Evolutionary conservation across 2,329 filamentous ascomycete genomes (phyloP).

Genomic region (Stagonosporopsis vannaccii): DNA sequence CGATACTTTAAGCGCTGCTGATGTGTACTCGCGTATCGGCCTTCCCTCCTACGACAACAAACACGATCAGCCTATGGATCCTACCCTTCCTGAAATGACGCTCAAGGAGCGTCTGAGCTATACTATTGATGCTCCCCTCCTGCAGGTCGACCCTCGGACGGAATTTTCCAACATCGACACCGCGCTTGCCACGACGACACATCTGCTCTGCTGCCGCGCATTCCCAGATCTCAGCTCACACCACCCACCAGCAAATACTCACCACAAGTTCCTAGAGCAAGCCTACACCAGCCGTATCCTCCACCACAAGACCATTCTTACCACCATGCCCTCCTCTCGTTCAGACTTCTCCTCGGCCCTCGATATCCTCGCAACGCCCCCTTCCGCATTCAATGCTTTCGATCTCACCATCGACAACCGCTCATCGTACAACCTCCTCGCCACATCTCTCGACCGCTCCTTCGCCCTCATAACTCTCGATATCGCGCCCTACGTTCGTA

Average conservation of each 20-base stretch:
- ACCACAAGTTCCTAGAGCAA: constrained; percentile 15
- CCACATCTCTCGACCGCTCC: constrained; percentile 80
- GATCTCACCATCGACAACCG: constrained; percentile 38
- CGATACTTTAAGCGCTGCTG: constrained; percentile 70
- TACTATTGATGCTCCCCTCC: constrained; percentile 60
- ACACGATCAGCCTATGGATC: constrained; percentile 63
- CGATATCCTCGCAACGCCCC: constrained; percentile 54
- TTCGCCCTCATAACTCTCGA: constrained; percentile 73
- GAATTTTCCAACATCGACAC: constrained; percentile 55
- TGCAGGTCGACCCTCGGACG: constrained; percentile 59
- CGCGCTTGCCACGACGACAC: constrained; percentile 40
- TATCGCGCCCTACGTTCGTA: constrained; percentile 87
- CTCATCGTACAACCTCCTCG: constrained; percentile 60
- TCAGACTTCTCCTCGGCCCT: constrained; percentile 58
- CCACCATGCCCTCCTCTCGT: constrained; percentile 38
- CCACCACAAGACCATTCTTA: constrained; percentile 22
- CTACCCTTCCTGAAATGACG: constrained; percentile 66
- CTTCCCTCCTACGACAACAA: constrained; percentile 50
- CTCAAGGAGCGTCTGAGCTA: constrained; percentile 63
- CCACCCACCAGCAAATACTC: neutral
- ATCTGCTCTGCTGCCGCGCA: constrained; percentile 28
- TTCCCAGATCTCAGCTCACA: constrained; percentile 11
- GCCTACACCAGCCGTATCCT: constrained; percentile 41
- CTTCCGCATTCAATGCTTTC: constrained; percentile 32
- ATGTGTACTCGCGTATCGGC: constrained; percentile 63